Evolutionary conservation across 495 filamentous ascomycete genomes (phyloP).

Genomic region (Lichenothelia convexa): DNA sequence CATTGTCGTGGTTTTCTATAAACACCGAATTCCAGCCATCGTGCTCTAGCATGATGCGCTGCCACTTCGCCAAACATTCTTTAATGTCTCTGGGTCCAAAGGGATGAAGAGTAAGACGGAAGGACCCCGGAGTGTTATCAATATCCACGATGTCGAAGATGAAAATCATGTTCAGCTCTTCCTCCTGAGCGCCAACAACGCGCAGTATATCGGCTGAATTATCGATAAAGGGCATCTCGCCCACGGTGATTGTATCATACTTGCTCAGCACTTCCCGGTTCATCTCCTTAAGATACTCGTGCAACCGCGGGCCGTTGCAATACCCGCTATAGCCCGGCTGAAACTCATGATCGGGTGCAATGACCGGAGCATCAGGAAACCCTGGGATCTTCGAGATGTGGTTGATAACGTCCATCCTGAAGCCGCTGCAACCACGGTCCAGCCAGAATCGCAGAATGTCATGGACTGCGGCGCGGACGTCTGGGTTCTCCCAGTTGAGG

Average conservation of each 20-base stretch:
- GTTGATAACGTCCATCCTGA: slow-evolving; percentile 39
- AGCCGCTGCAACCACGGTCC: slow-evolving; percentile 32
- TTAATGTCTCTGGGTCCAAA: slow-evolving; percentile 28
- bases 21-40: slow-evolving; percentile 36
- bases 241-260: slow-evolving; percentile 33
- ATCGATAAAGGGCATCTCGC: slow-evolving; percentile 30
- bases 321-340: slow-evolving; percentile 30
- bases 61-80: slow-evolving; percentile 19
- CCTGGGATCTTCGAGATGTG: slow-evolving; percentile 30
- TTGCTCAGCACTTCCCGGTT: slow-evolving; percentile 24
- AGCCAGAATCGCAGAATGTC: slow-evolving; percentile 37
- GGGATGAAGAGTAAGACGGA: slow-evolving; percentile 21
- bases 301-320: slow-evolving; percentile 39
- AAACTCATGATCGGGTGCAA: slow-evolving; percentile 20
- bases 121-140: slow-evolving; percentile 25
- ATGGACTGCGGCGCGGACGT: slow-evolving; percentile 29
- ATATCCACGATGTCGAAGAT: slow-evolving; percentile 33
- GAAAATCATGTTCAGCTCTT: slow-evolving; percentile 37
- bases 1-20: slow-evolving; percentile 31
- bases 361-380: slow-evolving; percentile 27
- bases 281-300: slow-evolving; percentile 34
- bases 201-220: slow-evolving; percentile 26
- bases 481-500: slow-evolving; percentile 36
- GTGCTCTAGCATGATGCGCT: slow-evolving; percentile 28
- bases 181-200: slow-evolving; percentile 27